Evolutionary conservation across 169 alveolate species (phyloP).

Genomic region (Plasmodium falciparum): DNA sequence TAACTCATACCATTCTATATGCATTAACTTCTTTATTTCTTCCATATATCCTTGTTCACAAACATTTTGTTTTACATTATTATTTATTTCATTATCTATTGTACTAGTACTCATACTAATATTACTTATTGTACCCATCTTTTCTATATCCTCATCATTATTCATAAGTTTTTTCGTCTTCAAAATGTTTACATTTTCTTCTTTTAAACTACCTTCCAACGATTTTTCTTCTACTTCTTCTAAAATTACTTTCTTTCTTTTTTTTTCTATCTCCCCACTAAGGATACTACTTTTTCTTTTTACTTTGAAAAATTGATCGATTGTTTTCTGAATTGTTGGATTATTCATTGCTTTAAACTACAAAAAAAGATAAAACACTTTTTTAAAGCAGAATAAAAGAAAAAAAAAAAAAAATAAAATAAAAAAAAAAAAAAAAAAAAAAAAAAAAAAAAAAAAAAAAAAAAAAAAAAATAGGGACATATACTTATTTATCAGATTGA

Average conservation of each 20-base stretch:
- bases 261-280: not conserved
- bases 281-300: constrained; percentile 35
- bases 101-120: not conserved
- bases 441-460: not conserved
- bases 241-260: not conserved
- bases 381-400: not conserved
- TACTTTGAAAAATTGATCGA: constrained; percentile 44
- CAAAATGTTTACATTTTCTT: constrained; percentile 5
- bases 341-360: constrained; percentile 29
- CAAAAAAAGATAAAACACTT: not conserved
- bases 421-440: too few relatives aligned
- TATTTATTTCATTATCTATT: not conserved
- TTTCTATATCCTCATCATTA: not conserved
- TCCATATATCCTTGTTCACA: constrained; percentile 26
- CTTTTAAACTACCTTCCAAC: constrained; percentile 13
- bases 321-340: constrained; percentile 56
- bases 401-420: not conserved
- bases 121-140: not conserved
- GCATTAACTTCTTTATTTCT: constrained; percentile 73
- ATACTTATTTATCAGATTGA: not conserved
- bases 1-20: constrained; percentile 82
- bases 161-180: constrained; percentile 36
- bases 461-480: too few relatives aligned
- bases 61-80: not conserved
- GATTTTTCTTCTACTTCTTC: constrained; percentile 8